Percentiles rank a stretch among this genome's conserved stretches.
Conservation (phyloP, 345 rosid species). For the Populus pruinosa region DNA sequence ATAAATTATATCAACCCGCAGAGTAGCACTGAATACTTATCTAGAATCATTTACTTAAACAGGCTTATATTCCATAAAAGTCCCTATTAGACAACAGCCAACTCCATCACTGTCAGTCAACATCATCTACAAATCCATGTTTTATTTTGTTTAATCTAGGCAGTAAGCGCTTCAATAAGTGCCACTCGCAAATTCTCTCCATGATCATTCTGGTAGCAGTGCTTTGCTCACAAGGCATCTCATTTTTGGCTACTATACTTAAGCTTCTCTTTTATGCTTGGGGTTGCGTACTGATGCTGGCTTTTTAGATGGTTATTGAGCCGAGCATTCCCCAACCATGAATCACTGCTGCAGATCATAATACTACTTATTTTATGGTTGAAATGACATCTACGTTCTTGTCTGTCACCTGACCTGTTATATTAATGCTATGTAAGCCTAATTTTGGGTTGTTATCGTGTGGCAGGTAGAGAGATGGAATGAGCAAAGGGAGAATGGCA, state of each 20-base stretch:
- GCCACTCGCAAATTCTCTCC: neutral
- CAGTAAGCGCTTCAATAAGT: neutral
- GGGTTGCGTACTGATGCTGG: neutral
- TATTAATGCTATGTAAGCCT: neutral
- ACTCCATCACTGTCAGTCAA: neutral
- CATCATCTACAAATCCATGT: neutral
- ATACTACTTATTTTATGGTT: neutral
- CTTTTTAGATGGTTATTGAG: neutral
- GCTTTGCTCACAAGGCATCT: neutral
- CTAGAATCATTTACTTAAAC: neutral
- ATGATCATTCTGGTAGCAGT: neutral
- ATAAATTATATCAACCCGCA: too few species aligned
- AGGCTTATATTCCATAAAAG: neutral
- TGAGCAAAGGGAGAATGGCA: conserved; percentile 95
- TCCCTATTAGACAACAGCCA: neutral
- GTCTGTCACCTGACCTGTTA: neutral
- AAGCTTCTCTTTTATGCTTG: neutral
- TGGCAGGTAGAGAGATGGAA: conserved; percentile 85
- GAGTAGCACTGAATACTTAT: too few species aligned
- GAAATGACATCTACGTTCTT: neutral
- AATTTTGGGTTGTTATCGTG: neutral
- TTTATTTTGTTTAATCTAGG: neutral
- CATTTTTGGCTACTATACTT: neutral
- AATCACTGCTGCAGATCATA: neutral
- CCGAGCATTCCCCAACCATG: neutral